Base-by-base conservation (phyloP, 2,329 filamentous ascomycete species). In the Ophiobolus disseminans region DNA sequence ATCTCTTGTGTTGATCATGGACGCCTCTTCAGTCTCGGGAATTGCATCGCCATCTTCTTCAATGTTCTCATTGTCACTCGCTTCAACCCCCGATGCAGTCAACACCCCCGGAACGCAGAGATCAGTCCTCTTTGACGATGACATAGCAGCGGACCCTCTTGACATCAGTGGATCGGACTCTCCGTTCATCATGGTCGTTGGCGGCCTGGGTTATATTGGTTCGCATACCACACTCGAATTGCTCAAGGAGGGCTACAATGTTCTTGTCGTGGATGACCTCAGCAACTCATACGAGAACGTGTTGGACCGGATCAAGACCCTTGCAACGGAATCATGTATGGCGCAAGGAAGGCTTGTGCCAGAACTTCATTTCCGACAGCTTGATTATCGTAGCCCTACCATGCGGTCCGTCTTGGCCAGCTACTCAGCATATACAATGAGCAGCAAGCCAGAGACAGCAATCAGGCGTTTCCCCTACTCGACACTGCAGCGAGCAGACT, bases 161-260 rank as follows among this genome's bases (percentile, higher is more conserved):
- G 70, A 71, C 44, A 70, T 75, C 52, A 62, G 69, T 31, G 69
- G 69, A 25, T 53, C 65, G 16, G 52, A 53, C 21, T 67, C 76
- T 39, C 66, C 72, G 25, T 77, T 78, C 57, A 78, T 76, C 36
- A 73, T 83, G 58, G 80, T 83, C 21, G 78, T 81, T 28, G 80
- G 80, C 16, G 80, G 80, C 8, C 74, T 81, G 11, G 80, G 80
- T 5, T 83, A 80, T 64, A 83, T 83, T 44, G 81, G 81, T 21
- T 82, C 80, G 2, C 81, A 83, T 62, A 83, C 81, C 0, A 75
- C 77, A 1, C 70, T 83, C 0, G 80, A 83, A 58, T 69, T 84
- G 25, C 73, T 83, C 50, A 80, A 82, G 50, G 76, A 75, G 26
- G 79, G 80, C 16, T 77, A 81, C 66, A 82, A 80, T 53, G 80